Percentiles rank a stretch among this genome's conserved stretches.
Conservation (phyloP, 352 stramenopile species). For the Pythium sp. region DNA sequence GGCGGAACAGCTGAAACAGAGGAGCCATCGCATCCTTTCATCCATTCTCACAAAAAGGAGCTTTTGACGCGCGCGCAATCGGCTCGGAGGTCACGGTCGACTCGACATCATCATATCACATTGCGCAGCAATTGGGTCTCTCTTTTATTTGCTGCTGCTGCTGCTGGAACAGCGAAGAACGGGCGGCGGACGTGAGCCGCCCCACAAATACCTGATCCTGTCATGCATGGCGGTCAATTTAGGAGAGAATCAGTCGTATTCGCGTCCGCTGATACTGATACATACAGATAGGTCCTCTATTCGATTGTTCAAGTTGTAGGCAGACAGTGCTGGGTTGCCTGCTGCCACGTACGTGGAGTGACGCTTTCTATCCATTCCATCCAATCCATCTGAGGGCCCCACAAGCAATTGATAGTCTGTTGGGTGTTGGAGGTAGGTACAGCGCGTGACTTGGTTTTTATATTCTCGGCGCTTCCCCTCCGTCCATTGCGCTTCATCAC, state of each 20-base stretch:
- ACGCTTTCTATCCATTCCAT: not conserved
- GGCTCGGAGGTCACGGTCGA: not conserved
- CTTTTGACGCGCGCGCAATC: too few relatives aligned
- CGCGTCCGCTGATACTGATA: too few relatives aligned
- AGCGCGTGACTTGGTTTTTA: slow-evolving; percentile 1
- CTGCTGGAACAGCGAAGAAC: not conserved
- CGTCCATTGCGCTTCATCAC: slow-evolving; percentile 10
- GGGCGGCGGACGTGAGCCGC: not conserved
- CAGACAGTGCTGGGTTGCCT: too few relatives aligned
- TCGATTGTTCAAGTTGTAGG: not conserved
- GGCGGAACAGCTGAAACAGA: slow-evolving; percentile 8
- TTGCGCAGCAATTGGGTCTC: not conserved
- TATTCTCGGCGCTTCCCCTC: not conserved
- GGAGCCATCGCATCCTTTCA: not conserved
- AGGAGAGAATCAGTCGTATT: too few relatives aligned
- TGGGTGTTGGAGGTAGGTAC: not conserved
- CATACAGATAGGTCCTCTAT: not conserved
- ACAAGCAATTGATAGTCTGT: too few relatives aligned
- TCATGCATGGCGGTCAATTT: not conserved
- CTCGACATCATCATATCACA: not conserved
- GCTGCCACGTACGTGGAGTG: not conserved
- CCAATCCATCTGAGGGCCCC: not conserved
- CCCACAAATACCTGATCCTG: not conserved
- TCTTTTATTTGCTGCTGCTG: too few relatives aligned
- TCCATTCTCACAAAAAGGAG: too few relatives aligned